Percentiles rank a stretch among this genome's conserved stretches.
These are phyloP conservation scores for Collariella sp. DNA, from an alignment of 495 filamentous ascomycete genomes.

Conservation along the genomic window DNA sequence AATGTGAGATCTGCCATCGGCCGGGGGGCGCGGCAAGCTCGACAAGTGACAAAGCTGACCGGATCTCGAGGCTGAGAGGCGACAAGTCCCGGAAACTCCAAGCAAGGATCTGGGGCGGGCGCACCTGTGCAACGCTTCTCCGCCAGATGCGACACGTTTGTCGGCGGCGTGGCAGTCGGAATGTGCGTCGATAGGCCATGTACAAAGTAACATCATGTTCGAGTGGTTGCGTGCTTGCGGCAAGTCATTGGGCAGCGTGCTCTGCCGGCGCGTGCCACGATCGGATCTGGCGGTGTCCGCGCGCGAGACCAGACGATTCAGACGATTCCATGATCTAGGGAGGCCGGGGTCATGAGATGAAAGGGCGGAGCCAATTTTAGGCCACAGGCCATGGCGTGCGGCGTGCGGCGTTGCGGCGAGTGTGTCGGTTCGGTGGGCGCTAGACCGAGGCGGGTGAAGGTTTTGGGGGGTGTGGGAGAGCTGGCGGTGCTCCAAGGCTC, in stretches of 20 bases:
- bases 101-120: neutral
- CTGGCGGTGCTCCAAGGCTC: conserved; percentile 20
- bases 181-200: too few species aligned
- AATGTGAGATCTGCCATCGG: neutral
- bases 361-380: conserved; percentile 19
- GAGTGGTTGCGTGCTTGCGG: neutral
- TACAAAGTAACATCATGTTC: too few species aligned
- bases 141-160: too few species aligned
- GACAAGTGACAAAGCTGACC: neutral
- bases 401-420: too few species aligned
- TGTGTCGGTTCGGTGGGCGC: conserved; percentile 9
- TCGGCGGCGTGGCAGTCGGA: conserved; percentile 2
- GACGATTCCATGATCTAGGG: neutral
- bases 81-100: neutral
- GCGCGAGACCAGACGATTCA: too few species aligned
- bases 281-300: conserved; percentile 20
- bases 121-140: too few species aligned
- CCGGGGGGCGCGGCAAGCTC: neutral
- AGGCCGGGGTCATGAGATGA: conserved; percentile 20
- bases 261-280: neutral
- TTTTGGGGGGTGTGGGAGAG: too few species aligned
- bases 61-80: too few species aligned
- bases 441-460: neutral
- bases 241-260: neutral
- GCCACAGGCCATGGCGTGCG: neutral